A percentile compares a stretch with the other conserved stretches of the same genome.
phyloP scores from a whole-genome alignment of 2,329 filamentous ascomycete genomes.

The Thielaviopsis euricoi region DNA sequence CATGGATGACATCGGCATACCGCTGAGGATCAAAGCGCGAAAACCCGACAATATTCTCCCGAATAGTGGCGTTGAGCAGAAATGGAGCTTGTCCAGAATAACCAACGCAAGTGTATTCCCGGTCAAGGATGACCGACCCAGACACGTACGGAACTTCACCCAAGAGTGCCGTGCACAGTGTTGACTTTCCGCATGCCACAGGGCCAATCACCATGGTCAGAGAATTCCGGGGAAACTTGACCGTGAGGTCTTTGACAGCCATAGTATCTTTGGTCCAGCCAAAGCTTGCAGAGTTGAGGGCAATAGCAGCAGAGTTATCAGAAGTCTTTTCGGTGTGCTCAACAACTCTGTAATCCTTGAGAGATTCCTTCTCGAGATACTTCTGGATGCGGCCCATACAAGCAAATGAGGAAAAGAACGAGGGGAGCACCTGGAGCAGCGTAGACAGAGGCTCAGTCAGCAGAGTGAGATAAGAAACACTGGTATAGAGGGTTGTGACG shows the following conservation, averaged over 20 bases:
- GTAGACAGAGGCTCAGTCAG: conserved; percentile 13
- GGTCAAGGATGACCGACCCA: conserved; percentile 13
- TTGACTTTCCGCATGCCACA: conserved; percentile 23
- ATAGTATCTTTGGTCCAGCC: conserved; percentile 16
- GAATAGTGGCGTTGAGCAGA: conserved; percentile 20
- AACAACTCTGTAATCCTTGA: conserved; percentile 7
- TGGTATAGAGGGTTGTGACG: conserved; percentile 21
- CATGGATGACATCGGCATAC: conserved; percentile 21
- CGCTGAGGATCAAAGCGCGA: conserved; percentile 17
- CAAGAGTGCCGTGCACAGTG: conserved; percentile 21
- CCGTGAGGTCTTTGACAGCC: conserved; percentile 18
- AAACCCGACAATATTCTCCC: conserved; percentile 23
- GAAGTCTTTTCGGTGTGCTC: background rate
- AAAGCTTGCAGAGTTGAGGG: conserved; percentile 9
- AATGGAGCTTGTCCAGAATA: conserved; percentile 21
- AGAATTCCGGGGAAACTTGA: conserved; percentile 17
- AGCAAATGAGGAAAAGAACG: conserved; percentile 11
- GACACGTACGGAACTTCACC: conserved; percentile 16
- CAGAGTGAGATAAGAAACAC: conserved; percentile 17
- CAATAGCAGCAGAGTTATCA: background rate
- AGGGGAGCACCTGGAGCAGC: conserved; percentile 14
- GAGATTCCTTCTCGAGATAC: conserved; percentile 10
- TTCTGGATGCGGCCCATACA: conserved; percentile 12
- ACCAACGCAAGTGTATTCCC: conserved; percentile 13
- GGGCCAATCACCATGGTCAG: conserved; percentile 25